Conservation (phyloP, 257 asterid genomes). For the Solanum paucissectum region DNA sequence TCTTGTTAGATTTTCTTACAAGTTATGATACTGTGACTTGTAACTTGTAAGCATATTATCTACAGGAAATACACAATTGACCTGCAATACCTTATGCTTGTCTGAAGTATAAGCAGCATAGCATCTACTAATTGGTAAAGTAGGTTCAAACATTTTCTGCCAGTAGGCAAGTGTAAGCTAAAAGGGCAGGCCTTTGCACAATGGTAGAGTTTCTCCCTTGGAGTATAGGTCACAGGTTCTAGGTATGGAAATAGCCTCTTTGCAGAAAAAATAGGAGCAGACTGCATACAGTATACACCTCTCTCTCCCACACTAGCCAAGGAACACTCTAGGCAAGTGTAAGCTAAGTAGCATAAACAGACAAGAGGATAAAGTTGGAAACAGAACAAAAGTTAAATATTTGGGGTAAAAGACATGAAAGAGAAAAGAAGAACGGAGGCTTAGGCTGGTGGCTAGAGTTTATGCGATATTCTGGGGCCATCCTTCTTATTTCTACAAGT, state of each 20-base stretch:
- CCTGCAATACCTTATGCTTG: neutral
- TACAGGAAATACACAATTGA: neutral
- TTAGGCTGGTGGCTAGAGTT: neutral
- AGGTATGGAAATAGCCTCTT: neutral
- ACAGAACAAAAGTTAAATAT: neutral
- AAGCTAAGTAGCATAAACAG: neutral
- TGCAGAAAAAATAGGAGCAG: neutral
- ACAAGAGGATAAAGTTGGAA: neutral
- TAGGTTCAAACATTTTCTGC: neutral
- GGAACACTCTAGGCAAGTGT: neutral
- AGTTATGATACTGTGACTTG: neutral
- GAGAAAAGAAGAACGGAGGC: neutral
- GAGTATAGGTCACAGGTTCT: neutral
- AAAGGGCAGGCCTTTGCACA: neutral
- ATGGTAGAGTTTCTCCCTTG: neutral
- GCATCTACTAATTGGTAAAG: neutral
- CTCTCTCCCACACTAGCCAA: neutral
- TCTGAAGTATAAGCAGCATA: neutral
- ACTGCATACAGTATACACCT: neutral
- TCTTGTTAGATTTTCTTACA: neutral
- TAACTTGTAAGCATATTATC: neutral
- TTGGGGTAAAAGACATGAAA: neutral
- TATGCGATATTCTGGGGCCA: neutral
- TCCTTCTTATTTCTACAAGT: neutral
- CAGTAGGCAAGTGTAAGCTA: neutral